Base-by-base conservation (phyloP, 352 stramenopile species). In the Sclerospora graminicola region DNA sequence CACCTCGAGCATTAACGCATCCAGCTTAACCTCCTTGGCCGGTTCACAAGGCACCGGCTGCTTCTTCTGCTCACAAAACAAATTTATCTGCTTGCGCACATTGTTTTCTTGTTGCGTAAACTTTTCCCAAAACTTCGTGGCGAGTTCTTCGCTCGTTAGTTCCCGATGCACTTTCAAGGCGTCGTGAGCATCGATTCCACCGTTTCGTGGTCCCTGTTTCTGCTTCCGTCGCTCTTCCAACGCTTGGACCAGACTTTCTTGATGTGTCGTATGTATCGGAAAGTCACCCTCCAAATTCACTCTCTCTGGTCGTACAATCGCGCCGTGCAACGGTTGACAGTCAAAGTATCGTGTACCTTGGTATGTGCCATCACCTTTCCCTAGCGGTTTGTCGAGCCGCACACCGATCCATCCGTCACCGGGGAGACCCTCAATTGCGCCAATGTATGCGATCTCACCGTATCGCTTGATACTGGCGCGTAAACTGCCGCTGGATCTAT, bases 351-450 rank as follows among this genome's bases (percentile, higher is more conserved):
- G 61, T 28, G 26, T 50, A 38, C 65, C 68, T 9, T 77, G 47
- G 41, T 64, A 52, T 14, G 60, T 54, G 10, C 80, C 77, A 54
- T 92, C 77, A 46, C 83, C 75, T 55, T 82, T 87, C 29, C 80
- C 80, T 20, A 86, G 55, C 21, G 80, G 66, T 38, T 86, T 66
- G 45, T 92, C 80, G 38, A 92, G 58, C 1, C 66, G 61, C 40
- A 92, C 63, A 26, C 80, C 77, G 38, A 87, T 54, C 77, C 77
- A 92, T 15, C 66, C 66, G 41, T 82, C 73, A 0, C 52, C 57
- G 0, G 70, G 60, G 0, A 92, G 69, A 0, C 75, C 66, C 0
- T 54, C 42, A 4, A 88, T 60, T 13, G 35, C 1, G 5, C 80
- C 80, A 18, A 88, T 63, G 57, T 77, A 87, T 45, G 58, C 69